These are phyloP conservation scores for Whalleya microplaca DNA, from an alignment of 2,329 filamentous ascomycete species.

Conservation along the genomic window DNA sequence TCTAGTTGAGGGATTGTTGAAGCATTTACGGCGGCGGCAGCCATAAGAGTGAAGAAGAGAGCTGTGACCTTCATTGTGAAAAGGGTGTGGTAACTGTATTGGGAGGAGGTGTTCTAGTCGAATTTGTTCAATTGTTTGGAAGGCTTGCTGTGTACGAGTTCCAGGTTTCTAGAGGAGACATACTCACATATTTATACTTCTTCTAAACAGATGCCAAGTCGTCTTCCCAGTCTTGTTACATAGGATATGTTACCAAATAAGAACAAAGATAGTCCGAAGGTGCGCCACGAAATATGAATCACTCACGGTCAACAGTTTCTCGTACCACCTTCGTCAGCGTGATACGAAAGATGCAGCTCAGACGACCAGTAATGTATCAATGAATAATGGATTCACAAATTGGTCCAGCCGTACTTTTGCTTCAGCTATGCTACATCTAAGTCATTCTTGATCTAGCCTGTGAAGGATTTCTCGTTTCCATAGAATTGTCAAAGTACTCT, in stretches of 20 bases:
- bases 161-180: background rate
- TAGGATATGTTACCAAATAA: background rate
- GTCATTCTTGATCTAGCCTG: too few species aligned
- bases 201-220: background rate
- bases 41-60: constrained; percentile 9
- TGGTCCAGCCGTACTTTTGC: too few species aligned
- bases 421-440: too few species aligned
- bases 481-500: too few species aligned
- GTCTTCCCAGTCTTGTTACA: background rate
- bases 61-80: constrained; percentile 18
- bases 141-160: background rate
- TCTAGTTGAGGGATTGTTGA: constrained; percentile 5
- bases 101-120: background rate
- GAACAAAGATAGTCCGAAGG: background rate
- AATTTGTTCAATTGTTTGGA: background rate
- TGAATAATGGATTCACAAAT: too few species aligned
- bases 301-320: background rate
- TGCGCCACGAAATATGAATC: background rate
- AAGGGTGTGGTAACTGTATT: background rate
- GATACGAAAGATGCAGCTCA: background rate
- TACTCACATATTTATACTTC: constrained; percentile 2
- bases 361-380: too few species aligned
- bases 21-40: constrained; percentile 12
- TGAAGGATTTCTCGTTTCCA: too few species aligned
- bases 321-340: background rate